Conservation (phyloP, 805 yeast genomes). For the Saccharomycopsis synnaedendra region DNA sequence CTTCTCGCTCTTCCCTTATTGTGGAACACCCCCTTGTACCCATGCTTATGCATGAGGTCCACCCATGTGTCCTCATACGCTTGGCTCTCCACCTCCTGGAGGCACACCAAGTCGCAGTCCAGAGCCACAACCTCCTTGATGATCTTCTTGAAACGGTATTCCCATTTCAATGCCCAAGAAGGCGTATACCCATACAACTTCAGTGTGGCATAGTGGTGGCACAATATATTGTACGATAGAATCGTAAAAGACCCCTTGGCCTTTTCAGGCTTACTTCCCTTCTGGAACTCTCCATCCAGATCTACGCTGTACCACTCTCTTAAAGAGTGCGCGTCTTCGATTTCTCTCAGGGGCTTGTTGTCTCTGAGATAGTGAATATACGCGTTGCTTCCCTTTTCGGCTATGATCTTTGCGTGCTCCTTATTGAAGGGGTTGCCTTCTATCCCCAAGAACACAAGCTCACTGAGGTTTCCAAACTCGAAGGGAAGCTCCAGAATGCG, state of each 20-base stretch:
- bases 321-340: slow-evolving; percentile 1
- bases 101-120: slow-evolving; percentile 70
- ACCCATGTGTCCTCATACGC: slow-evolving; percentile 82
- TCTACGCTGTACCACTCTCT: slow-evolving; percentile 77
- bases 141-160: slow-evolving; percentile 68
- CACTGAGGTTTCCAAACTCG: slow-evolving; percentile 78
- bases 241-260: slow-evolving; percentile 50
- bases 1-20: slow-evolving; percentile 90
- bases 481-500: slow-evolving; percentile 62
- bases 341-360: slow-evolving; percentile 36
- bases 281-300: slow-evolving; percentile 56
- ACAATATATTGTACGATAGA: slow-evolving; percentile 80
- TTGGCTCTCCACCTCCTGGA: slow-evolving; percentile 91
- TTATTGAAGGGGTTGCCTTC: slow-evolving; percentile 85
- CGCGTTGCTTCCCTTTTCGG: slow-evolving; percentile 78
- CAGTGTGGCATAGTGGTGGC: slow-evolving; percentile 92
- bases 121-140: slow-evolving; percentile 58
- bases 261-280: slow-evolving; percentile 20
- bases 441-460: slow-evolving; percentile 77
- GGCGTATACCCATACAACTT: slow-evolving; percentile 91
- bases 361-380: slow-evolving; percentile 76
- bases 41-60: slow-evolving; percentile 58
- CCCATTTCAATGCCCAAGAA: slow-evolving; percentile 95
- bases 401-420: slow-evolving; percentile 50
- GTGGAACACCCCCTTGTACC: slow-evolving; percentile 74